Percentiles rank a stretch among this genome's conserved stretches.
phyloP scores from a whole-genome alignment of 2,329 filamentous ascomycete species.

The Didymella segeticola region DNA sequence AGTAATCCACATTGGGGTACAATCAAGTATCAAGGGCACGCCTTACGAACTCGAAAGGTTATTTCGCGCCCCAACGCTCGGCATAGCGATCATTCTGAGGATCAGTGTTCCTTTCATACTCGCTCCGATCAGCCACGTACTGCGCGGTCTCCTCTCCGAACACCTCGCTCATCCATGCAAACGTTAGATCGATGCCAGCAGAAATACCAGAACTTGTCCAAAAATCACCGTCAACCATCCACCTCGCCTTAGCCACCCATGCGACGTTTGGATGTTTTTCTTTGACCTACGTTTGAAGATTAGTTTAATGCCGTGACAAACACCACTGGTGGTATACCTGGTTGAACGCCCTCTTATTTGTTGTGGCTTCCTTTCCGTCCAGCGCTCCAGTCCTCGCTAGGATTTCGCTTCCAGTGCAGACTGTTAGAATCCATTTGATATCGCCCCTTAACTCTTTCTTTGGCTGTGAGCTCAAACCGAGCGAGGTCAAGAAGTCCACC shows the following conservation, averaged over 20 bases:
- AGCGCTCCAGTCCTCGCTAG: slow-evolving; percentile 66
- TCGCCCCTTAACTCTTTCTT: slow-evolving; percentile 34
- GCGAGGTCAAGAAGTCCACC: slow-evolving; percentile 38
- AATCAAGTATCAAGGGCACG: no score
- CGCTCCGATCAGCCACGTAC: slow-evolving; percentile 58
- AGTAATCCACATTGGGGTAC: no score
- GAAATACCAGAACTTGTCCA: slow-evolving; percentile 71
- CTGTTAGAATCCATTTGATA: slow-evolving; percentile 65
- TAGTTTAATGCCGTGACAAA: background rate
- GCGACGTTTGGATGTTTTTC: slow-evolving; percentile 58
- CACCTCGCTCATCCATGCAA: slow-evolving; percentile 62
- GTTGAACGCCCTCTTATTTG: slow-evolving; percentile 68
- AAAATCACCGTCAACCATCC: slow-evolving; percentile 69
- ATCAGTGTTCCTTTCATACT: slow-evolving; percentile 65
- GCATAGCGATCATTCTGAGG: slow-evolving; percentile 63
- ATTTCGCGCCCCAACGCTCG: slow-evolving; percentile 41
- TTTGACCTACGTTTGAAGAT: slow-evolving; percentile 45
- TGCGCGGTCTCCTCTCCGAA: slow-evolving; percentile 62
- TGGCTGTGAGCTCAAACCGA: slow-evolving; percentile 56
- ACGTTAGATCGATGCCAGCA: slow-evolving; percentile 67
- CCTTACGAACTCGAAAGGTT: slow-evolving; percentile 12
- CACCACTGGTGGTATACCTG: slow-evolving; percentile 24
- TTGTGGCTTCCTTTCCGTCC: slow-evolving; percentile 67
- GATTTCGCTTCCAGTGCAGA: slow-evolving; percentile 70
- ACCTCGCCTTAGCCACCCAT: slow-evolving; percentile 69